Base-by-base conservation (phyloP, 176 grass and related monocot genomes). In the Rhynchospora tenuis region DNA sequence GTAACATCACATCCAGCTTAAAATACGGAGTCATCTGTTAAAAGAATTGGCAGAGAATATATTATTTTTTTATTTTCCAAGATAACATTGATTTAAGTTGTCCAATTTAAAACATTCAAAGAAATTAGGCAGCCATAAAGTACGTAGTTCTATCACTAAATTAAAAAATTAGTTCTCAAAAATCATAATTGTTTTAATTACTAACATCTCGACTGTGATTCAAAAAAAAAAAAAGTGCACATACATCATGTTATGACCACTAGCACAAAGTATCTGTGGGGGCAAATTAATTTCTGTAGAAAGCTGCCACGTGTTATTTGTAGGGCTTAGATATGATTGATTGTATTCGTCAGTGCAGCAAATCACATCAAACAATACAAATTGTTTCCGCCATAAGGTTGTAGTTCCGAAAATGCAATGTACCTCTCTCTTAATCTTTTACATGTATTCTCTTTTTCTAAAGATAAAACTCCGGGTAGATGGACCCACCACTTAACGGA, bases 401-500 rank as follows among this genome's bases (percentile, higher is more conserved):
- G 20, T 75, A 17, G 72, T 51, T 52, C 72, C 42, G 23, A 72
- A 69, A 72, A 72, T 72, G 19, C 9, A 47, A 6, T 47, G 38
- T 3, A 72, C 15, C 17, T n/a, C 4, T 45, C 66, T 51, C 11
- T 51, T 7, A 11, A 11, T 7, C 11, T 7, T 70, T 45, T 70
- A 20, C 17, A 9, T 42, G 6, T 70, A 74, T 74, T 74, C 45
- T 51, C 46, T 51, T 74, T 28, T 61, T 54, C 9, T 6, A 59
- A 6, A 66, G 65, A 66, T 23, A 52, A 47, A 65, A 82, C 46
- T 82, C 59, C 2, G n/a, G 10, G n/a, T 82, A 28, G 59, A 43
- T 26, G 62, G 79, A 38, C 24, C 79, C 79, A 82, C 29, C 79
- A 82, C 79, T 82, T 82, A 82, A 64, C 38, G 51, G 60, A 51